Evolutionary conservation across 2,329 filamentous ascomycete species (phyloP).

Genomic region (Fusarium luffae): DNA sequence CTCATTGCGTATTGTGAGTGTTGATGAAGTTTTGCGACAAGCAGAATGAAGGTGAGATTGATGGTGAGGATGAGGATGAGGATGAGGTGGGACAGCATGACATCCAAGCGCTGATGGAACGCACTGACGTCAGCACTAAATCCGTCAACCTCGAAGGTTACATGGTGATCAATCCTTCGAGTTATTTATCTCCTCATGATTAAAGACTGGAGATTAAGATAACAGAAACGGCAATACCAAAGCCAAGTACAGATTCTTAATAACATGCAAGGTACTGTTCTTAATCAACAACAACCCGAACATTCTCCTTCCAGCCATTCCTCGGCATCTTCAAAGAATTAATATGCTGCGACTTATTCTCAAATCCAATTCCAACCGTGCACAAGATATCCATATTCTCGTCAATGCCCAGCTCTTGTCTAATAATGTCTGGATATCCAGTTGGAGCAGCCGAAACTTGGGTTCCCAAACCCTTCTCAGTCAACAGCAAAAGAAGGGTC

Average conservation of each 20-base stretch:
- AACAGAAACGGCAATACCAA: too few species aligned
- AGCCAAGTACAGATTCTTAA: too few species aligned
- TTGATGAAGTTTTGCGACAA: not conserved
- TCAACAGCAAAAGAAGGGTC: slow-evolving; percentile 26
- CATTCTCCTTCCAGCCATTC: slow-evolving; percentile 19
- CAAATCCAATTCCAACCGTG: slow-evolving; percentile 15
- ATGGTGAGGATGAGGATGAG: not conserved
- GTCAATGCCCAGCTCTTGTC: slow-evolving; percentile 3
- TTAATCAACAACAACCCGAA: not conserved
- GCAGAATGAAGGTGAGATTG: not conserved
- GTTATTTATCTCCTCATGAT: not conserved
- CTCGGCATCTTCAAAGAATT: slow-evolving; percentile 27
- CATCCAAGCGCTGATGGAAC: not conserved
- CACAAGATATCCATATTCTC: slow-evolving; percentile 16
- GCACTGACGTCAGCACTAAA: not conserved
- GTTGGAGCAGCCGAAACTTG: slow-evolving; percentile 17
- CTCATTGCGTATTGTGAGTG: not conserved
- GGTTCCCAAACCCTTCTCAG: slow-evolving; percentile 22
- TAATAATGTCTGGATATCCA: slow-evolving; percentile 17
- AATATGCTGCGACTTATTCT: slow-evolving; percentile 14
- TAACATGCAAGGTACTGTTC: not conserved
- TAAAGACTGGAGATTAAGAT: too few species aligned
- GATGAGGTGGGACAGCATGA: not conserved
- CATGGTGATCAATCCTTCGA: not conserved
- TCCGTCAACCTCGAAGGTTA: not conserved